phyloP scores from a whole-genome alignment of 129 eudicot genomes.

The Escallonia herrerae region DNA sequence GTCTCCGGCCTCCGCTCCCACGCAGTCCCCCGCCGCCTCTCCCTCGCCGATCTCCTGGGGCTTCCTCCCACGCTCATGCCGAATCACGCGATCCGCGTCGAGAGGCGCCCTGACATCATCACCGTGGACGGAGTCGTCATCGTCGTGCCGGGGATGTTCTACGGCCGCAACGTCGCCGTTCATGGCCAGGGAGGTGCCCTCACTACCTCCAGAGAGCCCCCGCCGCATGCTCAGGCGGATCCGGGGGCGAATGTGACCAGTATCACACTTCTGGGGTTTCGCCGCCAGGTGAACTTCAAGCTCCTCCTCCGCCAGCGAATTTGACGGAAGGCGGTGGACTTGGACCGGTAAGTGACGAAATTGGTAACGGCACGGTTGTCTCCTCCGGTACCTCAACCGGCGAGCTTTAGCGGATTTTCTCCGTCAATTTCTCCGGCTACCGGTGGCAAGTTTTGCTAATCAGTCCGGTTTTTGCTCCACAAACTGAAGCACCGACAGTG shows the following conservation, averaged over 20 bases:
- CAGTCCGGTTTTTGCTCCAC: constrained; percentile 2
- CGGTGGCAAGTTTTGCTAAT: not conserved
- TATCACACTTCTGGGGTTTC: not conserved
- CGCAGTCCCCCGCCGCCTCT: constrained; percentile 37
- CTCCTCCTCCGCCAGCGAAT: constrained; percentile 2
- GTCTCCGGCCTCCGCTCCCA: constrained; percentile 37
- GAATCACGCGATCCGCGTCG: constrained; percentile 1
- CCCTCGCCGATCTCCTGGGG: constrained; percentile 27
- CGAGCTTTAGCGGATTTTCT: not conserved
- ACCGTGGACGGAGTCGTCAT: constrained; percentile 33
- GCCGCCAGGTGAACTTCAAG: not conserved
- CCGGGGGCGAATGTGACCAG: constrained; percentile 6
- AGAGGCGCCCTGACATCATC: constrained; percentile 23
- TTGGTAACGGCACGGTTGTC: constrained; percentile 18
- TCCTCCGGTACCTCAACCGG: constrained; percentile 17
- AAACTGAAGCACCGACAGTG: constrained; percentile 11
- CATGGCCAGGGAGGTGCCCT: constrained; percentile 50
- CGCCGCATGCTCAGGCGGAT: not conserved
- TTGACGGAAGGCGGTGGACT: not conserved
- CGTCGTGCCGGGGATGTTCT: constrained; percentile 43
- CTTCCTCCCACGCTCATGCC: constrained; percentile 30
- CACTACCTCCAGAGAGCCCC: constrained; percentile 13
- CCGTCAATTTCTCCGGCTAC: constrained; percentile 1
- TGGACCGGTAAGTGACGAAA: not conserved
- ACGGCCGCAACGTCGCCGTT: constrained; percentile 40